A percentile compares a stretch with the other conserved stretches of the same genome.
phyloP scores from a whole-genome alignment of 2,329 filamentous ascomycete genomes.

The Ceratocystis alfenasii region DNA sequence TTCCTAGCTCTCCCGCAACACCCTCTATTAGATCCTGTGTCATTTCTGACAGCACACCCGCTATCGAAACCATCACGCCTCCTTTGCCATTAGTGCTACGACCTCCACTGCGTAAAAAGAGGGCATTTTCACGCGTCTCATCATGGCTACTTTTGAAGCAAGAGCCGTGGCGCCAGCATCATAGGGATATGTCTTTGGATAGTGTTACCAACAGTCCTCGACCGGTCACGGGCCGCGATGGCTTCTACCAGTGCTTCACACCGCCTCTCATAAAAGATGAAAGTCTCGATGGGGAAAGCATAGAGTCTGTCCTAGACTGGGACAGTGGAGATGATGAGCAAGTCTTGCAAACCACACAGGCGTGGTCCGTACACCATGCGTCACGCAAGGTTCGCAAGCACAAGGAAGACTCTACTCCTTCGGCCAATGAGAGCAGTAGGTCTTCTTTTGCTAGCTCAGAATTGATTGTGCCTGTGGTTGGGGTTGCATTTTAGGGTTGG shows the following conservation, averaged over 20 bases:
- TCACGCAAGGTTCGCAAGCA: not conserved
- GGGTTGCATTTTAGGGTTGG: not conserved
- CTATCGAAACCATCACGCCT: slow-evolving; percentile 35
- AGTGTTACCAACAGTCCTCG: slow-evolving; percentile 43
- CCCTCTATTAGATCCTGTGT: slow-evolving; percentile 21
- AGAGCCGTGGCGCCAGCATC: slow-evolving; percentile 27
- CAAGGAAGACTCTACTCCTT: not conserved
- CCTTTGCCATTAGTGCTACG: slow-evolving; percentile 47
- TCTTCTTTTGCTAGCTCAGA: not conserved
- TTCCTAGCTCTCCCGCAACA: slow-evolving; percentile 6
- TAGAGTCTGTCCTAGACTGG: not conserved
- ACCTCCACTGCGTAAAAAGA: slow-evolving; percentile 53
- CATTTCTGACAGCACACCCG: slow-evolving; percentile 17
- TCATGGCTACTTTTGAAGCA: slow-evolving; percentile 43
- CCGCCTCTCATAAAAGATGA: not conserved
- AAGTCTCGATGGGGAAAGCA: not conserved
- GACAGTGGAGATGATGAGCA: slow-evolving; percentile 4
- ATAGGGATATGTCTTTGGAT: slow-evolving; percentile 29
- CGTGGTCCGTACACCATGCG: not conserved
- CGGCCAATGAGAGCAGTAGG: not conserved
- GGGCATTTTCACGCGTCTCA: slow-evolving; percentile 51
- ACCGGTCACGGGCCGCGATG: slow-evolving; percentile 40
- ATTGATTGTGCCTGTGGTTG: not conserved
- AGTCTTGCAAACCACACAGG: not conserved
- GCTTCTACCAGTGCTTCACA: slow-evolving; percentile 46